A percentile compares a stretch with the other conserved stretches of the same genome.
Evolutionary conservation across 2,329 filamentous ascomycete species (phyloP).

Genomic region (Pseudonectria foliicola): DNA sequence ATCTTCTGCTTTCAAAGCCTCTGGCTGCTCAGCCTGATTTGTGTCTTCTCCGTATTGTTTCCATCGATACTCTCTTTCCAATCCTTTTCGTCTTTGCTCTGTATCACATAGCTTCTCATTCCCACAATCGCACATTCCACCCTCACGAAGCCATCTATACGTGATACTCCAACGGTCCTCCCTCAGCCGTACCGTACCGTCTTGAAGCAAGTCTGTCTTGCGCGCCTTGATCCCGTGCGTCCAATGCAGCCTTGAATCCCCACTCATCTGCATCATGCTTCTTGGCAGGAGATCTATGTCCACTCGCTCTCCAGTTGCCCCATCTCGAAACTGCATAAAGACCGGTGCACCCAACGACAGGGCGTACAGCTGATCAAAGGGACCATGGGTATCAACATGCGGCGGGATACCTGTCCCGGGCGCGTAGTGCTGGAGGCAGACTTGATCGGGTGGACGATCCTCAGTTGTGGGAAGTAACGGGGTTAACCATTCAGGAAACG

Average conservation of each 20-base stretch:
- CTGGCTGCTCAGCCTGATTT: conserved; percentile 4
- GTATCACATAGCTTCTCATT: conserved; percentile 44
- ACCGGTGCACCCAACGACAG: conserved; percentile 36
- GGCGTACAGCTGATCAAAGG: conserved; percentile 38
- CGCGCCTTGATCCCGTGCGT: conserved; percentile 48
- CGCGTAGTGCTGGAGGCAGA: conserved; percentile 54
- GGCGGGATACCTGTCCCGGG: conserved; percentile 54
- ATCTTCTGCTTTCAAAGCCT: no score
- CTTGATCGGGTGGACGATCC: conserved; percentile 43
- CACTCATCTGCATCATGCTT: conserved; percentile 45
- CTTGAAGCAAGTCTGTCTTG: conserved; percentile 41
- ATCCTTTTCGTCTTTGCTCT: conserved; percentile 36
- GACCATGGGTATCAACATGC: conserved; percentile 51
- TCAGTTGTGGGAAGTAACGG: conserved; percentile 41
- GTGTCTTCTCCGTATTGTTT: conserved; percentile 26
- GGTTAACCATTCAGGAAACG: conserved; percentile 44
- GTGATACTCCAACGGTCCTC: conserved; percentile 47
- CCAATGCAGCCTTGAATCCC: conserved; percentile 45
- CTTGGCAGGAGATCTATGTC: conserved; percentile 42
- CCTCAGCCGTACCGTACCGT: conserved; percentile 37
- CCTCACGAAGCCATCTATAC: conserved; percentile 44
- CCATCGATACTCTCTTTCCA: conserved; percentile 46
- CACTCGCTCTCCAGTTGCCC: conserved; percentile 18
- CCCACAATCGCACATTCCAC: conserved; percentile 43
- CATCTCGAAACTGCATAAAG: conserved; percentile 37